These are phyloP conservation scores for Chaetomiaceae sp. DNA, from an alignment of 2,329 filamentous ascomycete species.

Conservation along the genomic window DNA sequence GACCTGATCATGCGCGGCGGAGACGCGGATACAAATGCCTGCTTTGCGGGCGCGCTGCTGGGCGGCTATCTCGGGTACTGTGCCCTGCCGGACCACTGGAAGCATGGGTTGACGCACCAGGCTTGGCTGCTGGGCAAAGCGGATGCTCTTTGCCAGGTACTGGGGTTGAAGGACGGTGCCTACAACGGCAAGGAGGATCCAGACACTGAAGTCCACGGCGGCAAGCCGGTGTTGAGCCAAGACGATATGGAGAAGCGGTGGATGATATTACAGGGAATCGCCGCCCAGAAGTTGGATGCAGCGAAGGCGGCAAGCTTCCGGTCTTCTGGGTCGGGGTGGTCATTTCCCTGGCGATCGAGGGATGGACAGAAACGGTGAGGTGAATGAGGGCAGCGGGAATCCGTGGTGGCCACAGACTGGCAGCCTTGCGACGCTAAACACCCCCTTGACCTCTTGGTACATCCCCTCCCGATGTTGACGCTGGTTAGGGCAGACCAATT, in stretches of 20 bases:
- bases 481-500: too few relatives aligned
- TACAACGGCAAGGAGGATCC: constrained; percentile 33
- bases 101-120: constrained; percentile 39
- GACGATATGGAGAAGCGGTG: constrained; percentile 30
- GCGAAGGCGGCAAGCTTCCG: constrained; percentile 4
- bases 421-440: too few relatives aligned
- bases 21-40: constrained; percentile 50
- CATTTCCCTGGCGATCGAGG: constrained; percentile 14
- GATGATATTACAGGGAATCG: constrained; percentile 20
- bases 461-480: too few relatives aligned
- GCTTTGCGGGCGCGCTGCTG: constrained; percentile 44
- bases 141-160: constrained; percentile 33
- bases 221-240: constrained; percentile 33
- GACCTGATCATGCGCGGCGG: constrained; percentile 46
- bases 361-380: constrained; percentile 5
- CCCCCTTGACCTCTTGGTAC: background rate
- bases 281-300: constrained; percentile 14
- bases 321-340: constrained; percentile 8
- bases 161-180: constrained; percentile 32
- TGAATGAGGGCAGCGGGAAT: too few relatives aligned
- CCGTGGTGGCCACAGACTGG: too few relatives aligned
- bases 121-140: constrained; percentile 41
- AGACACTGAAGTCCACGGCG: constrained; percentile 38
- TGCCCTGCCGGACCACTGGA: constrained; percentile 43
- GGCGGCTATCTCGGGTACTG: constrained; percentile 43